These are phyloP conservation scores for Colletotrichum sp. DNA, from an alignment of 2,329 filamentous ascomycete species.

Conservation along the genomic window DNA sequence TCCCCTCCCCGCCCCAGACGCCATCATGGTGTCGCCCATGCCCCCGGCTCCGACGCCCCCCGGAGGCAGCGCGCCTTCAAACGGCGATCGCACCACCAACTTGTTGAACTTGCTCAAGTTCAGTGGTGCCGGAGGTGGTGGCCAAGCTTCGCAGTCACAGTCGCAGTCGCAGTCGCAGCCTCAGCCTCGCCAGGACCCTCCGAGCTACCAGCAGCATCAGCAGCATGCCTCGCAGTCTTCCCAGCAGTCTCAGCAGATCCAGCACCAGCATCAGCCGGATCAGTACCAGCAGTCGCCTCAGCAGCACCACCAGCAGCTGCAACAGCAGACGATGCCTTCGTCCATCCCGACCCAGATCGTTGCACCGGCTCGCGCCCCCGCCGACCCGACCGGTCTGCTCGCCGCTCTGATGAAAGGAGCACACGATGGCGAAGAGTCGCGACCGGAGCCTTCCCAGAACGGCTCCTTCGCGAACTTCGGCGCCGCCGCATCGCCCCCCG, in stretches of 20 bases:
- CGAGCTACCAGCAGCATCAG: constrained; percentile 33
- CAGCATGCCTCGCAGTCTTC: constrained; percentile 25
- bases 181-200: constrained; percentile 2
- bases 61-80: constrained; percentile 38
- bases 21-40: constrained; percentile 40
- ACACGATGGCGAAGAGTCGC: constrained; percentile 51
- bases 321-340: constrained; percentile 30
- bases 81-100: constrained; percentile 56
- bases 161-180: neutral
- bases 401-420: constrained; percentile 66
- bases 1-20: neutral
- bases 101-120: constrained; percentile 69
- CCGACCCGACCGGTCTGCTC: constrained; percentile 62
- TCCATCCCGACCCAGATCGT: constrained; percentile 50
- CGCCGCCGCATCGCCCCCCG: constrained; percentile 56
- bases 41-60: constrained; percentile 58
- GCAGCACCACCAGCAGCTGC: constrained; percentile 27
- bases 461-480: constrained; percentile 45
- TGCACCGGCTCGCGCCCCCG: constrained; percentile 60
- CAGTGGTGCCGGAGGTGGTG: constrained; percentile 43
- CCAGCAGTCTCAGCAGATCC: constrained; percentile 19
- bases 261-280: constrained; percentile 11
- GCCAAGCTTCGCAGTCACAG: constrained; percentile 14
- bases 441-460: constrained; percentile 27
- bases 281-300: constrained; percentile 19